phyloP scores from a whole-genome alignment of 1,139 yeast genomes.

The Lipomyces yarrowii region DNA sequence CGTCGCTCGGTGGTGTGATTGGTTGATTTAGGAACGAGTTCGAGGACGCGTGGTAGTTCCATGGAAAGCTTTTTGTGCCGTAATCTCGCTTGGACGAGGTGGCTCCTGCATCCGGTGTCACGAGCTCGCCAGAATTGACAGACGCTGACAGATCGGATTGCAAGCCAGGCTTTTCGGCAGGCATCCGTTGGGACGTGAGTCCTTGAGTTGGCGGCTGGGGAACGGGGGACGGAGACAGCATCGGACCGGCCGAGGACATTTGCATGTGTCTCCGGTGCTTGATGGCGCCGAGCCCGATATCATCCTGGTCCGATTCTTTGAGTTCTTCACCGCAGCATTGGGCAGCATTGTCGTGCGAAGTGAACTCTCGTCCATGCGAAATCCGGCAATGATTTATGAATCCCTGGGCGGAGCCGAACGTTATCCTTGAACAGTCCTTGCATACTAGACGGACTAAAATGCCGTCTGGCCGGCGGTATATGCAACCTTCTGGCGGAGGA shows the following conservation, averaged over 20 bases:
- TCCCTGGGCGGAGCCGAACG: conserved; percentile 79
- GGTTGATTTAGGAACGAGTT: conserved; percentile 15
- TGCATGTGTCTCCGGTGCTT: conserved; percentile 47
- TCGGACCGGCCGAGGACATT: conserved; percentile 31
- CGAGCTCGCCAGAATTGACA: not conserved
- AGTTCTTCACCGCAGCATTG: conserved; percentile 65
- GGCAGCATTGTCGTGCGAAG: conserved; percentile 78
- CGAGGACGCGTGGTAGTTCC: conserved; percentile 10
- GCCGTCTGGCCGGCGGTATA: conserved; percentile 73
- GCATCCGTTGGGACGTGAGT: not conserved
- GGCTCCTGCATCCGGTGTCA: not conserved
- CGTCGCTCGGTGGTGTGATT: conserved; percentile 29
- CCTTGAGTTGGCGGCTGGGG: conserved; percentile 39
- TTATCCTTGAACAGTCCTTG: conserved; percentile 65
- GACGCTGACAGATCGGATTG: not conserved
- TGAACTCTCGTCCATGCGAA: conserved; percentile 71
- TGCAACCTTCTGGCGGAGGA: conserved; percentile 50
- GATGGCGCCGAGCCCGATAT: conserved; percentile 48
- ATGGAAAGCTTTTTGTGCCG: conserved; percentile 22
- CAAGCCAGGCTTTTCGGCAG: not conserved
- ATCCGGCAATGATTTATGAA: conserved; percentile 74
- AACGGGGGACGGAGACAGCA: conserved; percentile 44
- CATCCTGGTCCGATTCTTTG: conserved; percentile 54
- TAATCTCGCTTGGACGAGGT: conserved; percentile 10
- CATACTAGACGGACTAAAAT: conserved; percentile 68